phyloP scores from a whole-genome alignment of 2,329 filamentous ascomycete species.

The Domatiomyces globalis region DNA sequence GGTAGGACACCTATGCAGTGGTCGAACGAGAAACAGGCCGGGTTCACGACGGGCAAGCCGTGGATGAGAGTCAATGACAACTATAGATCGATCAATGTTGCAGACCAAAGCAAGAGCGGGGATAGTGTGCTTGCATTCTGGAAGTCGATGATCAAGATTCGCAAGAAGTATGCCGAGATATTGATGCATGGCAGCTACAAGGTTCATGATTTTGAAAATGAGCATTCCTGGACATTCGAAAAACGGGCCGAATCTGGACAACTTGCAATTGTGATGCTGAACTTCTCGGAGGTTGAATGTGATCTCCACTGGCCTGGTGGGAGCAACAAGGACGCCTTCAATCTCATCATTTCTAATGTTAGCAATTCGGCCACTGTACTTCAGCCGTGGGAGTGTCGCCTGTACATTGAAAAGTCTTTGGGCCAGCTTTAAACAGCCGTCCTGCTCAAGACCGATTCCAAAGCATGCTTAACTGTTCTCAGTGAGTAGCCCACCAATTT shows the following conservation, averaged over 20 bases:
- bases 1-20: slow-evolving; percentile 58
- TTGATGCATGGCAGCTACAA: slow-evolving; percentile 55
- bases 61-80: slow-evolving; percentile 61
- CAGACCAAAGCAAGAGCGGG: slow-evolving; percentile 24
- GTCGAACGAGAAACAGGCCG: slow-evolving; percentile 43
- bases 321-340: slow-evolving; percentile 12
- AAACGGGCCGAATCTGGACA: not conserved
- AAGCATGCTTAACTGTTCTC: not conserved
- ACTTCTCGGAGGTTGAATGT: slow-evolving; percentile 2
- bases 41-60: slow-evolving; percentile 47
- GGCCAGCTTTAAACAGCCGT: not conserved
- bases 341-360: not conserved
- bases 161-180: slow-evolving; percentile 46
- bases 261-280: slow-evolving; percentile 1
- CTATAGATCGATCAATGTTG: slow-evolving; percentile 46
- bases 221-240: slow-evolving; percentile 1
- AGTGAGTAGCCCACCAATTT: not conserved
- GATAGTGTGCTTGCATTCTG: slow-evolving; percentile 47
- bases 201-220: slow-evolving; percentile 27
- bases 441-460: not conserved
- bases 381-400: not conserved
- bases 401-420: not conserved
- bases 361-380: not conserved
- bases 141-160: slow-evolving; percentile 39
- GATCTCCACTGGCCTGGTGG: slow-evolving; percentile 7